phyloP scores from a whole-genome alignment of 225 moss, liverwort and hornwort genomes.

The Climacium dendroides region DNA sequence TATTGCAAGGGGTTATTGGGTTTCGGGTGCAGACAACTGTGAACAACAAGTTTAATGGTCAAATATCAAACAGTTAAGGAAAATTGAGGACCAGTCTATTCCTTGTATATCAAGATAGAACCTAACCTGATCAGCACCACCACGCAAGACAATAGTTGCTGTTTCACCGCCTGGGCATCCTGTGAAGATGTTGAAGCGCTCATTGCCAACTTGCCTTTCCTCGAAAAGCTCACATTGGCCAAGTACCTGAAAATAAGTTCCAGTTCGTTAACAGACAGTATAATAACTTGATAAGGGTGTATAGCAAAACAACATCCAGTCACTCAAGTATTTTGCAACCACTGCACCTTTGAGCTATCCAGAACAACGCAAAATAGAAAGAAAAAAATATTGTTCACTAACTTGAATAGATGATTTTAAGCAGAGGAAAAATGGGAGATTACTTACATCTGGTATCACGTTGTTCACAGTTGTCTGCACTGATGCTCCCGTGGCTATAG shows the following conservation, averaged over 20 bases:
- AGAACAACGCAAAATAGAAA: background rate
- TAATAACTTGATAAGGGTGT: background rate
- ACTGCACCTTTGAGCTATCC: background rate
- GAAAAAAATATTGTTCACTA: background rate
- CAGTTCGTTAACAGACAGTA: background rate
- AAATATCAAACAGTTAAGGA: background rate
- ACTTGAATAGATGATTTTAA: background rate
- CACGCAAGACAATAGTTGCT: constrained; percentile 87
- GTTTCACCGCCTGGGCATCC: constrained; percentile 93
- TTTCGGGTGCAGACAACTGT: too few species aligned
- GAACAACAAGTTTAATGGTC: too few species aligned
- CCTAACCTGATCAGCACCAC: constrained; percentile 92
- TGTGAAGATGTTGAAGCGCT: constrained; percentile 95
- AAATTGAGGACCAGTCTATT: background rate
- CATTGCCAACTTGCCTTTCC: constrained; percentile 93
- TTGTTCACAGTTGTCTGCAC: constrained; percentile 97
- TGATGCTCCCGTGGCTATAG: constrained; percentile 72
- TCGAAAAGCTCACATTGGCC: constrained; percentile 76
- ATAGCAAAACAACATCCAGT: background rate
- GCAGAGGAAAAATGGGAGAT: background rate
- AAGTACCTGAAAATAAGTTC: constrained; percentile 47
- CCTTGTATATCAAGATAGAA: background rate
- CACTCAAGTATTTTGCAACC: background rate
- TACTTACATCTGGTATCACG: constrained; percentile 71
- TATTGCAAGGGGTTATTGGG: background rate